phyloP scores from a whole-genome alignment of 306 rosid species.

The Leucaena leucocephala region DNA sequence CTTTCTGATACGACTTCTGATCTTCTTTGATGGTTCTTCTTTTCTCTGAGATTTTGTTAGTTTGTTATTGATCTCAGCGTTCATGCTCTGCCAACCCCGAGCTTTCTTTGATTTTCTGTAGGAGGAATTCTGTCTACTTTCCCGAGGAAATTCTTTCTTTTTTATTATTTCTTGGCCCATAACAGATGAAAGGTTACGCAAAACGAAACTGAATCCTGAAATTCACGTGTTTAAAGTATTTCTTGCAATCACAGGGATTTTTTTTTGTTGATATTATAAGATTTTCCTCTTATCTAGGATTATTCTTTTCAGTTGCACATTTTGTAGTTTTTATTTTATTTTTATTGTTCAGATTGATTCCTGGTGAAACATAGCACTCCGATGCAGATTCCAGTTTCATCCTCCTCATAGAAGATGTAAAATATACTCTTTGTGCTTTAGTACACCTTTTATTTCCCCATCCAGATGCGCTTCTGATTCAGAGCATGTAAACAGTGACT shows the following conservation, averaged over 20 bases:
- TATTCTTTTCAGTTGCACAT: conserved; percentile 1
- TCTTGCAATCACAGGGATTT: neutral
- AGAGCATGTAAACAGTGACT: conserved; percentile 9
- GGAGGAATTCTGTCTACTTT: conserved; percentile 14
- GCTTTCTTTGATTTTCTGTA: conserved; percentile 8
- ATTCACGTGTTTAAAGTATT: too few relatives aligned
- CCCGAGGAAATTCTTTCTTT: conserved; percentile 29
- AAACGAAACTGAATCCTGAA: conserved; percentile 19
- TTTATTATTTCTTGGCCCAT: conserved; percentile 20
- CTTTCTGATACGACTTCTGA: conserved; percentile 3
- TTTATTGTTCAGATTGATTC: conserved; percentile 24
- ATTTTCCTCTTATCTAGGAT: neutral
- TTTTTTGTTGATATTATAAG: neutral
- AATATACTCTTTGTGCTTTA: neutral
- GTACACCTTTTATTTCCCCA: conserved; percentile 17
- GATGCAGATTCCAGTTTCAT: conserved; percentile 29
- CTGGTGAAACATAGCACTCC: conserved; percentile 6
- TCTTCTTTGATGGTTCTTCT: conserved; percentile 22
- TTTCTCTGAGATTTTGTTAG: conserved; percentile 11
- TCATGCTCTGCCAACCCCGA: conserved; percentile 18
- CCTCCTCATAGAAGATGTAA: conserved; percentile 20
- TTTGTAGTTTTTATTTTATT: conserved; percentile 10
- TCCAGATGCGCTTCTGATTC: conserved; percentile 4
- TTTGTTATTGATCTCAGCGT: conserved; percentile 19
- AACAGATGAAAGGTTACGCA: conserved; percentile 28